Base-by-base conservation (phyloP, 495 filamentous ascomycete genomes). In the Oidiodendron maius region DNA sequence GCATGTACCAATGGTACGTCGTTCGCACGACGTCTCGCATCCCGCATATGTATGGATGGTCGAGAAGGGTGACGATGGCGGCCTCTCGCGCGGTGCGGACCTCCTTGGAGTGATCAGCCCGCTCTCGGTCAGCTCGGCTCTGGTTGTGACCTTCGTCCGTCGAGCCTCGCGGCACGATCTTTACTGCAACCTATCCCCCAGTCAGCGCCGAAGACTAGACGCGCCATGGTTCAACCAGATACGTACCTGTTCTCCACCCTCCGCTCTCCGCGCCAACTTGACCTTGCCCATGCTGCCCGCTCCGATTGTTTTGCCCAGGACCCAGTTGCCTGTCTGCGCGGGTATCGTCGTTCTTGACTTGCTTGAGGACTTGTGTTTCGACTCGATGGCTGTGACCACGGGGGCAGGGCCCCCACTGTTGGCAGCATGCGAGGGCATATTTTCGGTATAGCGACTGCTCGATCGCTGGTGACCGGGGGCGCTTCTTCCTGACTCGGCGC, bases 1-100 rank as follows among this genome's bases (percentile, higher is more conserved):
- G 81, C 93, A 99, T 99, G 65, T 99, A 99, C 93, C 93, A 99
- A 64, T 99, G 93, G 66, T 95, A 93, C 59, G 89, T 87, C 15
- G 93, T 97, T 18, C 90, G 86, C 44, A 96, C 81, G 12, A 96
- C 89, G 68, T 99, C 93, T 50, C 90, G 79, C 80, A 99, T 90
- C 5, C 84, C 91, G 64, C 93, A 99, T 50, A 98, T 95, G 63
- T 96, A 95, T 3, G 93, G 94, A 56, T 97, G 93, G 62, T 90
- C 84, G 36, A 96, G 78, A 18, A 99, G 83, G 21, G 87, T 95
- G 51, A 97, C 93, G 56, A 99, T 97, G 52, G 93, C 93, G 11
- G 93, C 94, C 63, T 99, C 93, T 53, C 93, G 82, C 41, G 91
- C 91, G 12, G 94, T 99, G 43, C 93, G 81, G 57, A 97, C 84